These are phyloP conservation scores for Nakaseomyces kungkrabaensis DNA, from an alignment of 1,139 yeast species.

Conservation along the genomic window DNA sequence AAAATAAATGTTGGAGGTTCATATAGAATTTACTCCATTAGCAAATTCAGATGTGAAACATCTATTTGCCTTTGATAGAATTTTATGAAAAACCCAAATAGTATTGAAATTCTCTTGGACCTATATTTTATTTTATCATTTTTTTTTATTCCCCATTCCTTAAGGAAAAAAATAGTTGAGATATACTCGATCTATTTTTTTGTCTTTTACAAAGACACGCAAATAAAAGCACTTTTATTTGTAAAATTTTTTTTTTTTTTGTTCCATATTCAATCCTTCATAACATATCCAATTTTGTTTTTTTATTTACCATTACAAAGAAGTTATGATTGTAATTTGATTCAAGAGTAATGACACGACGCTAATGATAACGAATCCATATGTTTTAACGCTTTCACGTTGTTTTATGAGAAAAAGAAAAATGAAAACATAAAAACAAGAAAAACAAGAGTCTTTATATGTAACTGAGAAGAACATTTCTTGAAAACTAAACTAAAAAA, in stretches of 20 bases:
- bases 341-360: conserved; percentile 1
- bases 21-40: too few relatives aligned
- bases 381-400: conserved; percentile 1
- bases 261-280: not conserved
- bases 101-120: too few relatives aligned
- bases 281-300: not conserved
- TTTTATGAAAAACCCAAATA: too few relatives aligned
- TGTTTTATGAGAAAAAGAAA: not conserved
- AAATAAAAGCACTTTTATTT: too few relatives aligned
- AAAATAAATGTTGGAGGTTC: too few relatives aligned
- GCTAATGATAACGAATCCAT: conserved; percentile 1
- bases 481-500: not conserved
- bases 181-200: not conserved
- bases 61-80: too few relatives aligned
- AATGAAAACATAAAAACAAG: not conserved
- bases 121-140: too few relatives aligned
- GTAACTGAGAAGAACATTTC: not conserved
- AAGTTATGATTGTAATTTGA: not conserved
- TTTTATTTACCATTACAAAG: not conserved
- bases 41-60: too few relatives aligned
- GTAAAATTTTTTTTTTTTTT: not conserved
- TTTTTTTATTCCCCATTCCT: too few relatives aligned
- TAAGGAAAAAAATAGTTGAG: not conserved
- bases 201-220: too few relatives aligned
- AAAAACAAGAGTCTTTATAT: not conserved